Conservation (phyloP, 768 basidiomycete species). For the Multifurca ochricompacta region DNA sequence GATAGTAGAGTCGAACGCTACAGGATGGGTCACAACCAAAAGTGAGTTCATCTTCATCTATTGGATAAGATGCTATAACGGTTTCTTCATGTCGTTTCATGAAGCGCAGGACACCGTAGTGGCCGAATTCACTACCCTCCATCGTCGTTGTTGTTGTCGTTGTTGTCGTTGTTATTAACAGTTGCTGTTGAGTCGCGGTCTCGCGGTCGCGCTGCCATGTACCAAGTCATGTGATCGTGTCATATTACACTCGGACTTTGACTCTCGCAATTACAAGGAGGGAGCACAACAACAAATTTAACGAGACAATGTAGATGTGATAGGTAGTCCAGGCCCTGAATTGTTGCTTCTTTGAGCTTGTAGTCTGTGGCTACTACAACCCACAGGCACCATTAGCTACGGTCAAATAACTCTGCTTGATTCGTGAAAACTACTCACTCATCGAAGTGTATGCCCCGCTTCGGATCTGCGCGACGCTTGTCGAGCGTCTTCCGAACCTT, state of each 20-base stretch:
- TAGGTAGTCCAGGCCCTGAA: not conserved
- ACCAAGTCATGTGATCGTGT: constrained; percentile 18
- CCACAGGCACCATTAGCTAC: not conserved
- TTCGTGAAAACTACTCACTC: constrained; percentile 34
- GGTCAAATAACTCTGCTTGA: not conserved
- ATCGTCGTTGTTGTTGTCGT: constrained; percentile 5
- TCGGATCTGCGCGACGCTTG: constrained; percentile 83
- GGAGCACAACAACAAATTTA: not conserved
- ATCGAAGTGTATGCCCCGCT: constrained; percentile 80
- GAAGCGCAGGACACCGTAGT: constrained; percentile 57
- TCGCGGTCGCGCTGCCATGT: not conserved
- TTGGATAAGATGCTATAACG: constrained; percentile 59
- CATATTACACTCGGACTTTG: too few species aligned
- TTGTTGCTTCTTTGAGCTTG: constrained; percentile 5
- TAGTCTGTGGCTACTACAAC: not conserved
- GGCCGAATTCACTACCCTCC: constrained; percentile 48
- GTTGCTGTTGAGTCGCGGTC: not conserved
- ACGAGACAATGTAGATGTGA: constrained; percentile 15
- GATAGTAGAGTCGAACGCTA: constrained; percentile 63
- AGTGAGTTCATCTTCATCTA: constrained; percentile 59
- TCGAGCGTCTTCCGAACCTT: constrained; percentile 79
- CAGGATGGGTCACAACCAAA: constrained; percentile 61
- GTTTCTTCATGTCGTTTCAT: constrained; percentile 45
- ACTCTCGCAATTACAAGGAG: too few species aligned
- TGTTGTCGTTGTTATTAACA: not conserved